These are phyloP conservation scores for Trichoderma virens DNA, from an alignment of 495 filamentous ascomycete genomes.

Conservation along the genomic window DNA sequence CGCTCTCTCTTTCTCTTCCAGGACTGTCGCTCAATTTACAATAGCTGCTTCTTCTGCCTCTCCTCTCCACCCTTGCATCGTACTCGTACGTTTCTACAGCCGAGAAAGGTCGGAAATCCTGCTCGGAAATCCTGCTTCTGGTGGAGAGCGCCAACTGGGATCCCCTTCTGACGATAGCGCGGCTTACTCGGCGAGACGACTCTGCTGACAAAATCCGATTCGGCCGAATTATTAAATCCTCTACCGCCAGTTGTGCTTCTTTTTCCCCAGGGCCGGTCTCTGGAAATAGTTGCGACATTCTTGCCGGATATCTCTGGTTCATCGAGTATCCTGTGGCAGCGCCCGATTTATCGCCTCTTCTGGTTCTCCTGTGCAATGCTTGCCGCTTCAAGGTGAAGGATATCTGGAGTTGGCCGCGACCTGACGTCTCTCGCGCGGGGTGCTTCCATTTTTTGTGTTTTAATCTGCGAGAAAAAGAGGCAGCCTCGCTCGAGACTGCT, in stretches of 20 bases:
- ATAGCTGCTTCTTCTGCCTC: not conserved
- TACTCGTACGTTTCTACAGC: not conserved
- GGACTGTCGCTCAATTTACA: not conserved
- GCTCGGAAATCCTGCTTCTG: not conserved
- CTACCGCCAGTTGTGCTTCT: not conserved
- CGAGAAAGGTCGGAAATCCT: too few relatives aligned
- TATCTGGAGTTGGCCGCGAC: not conserved
- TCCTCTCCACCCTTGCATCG: not conserved
- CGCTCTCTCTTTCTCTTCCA: not conserved
- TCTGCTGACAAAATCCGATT: conserved; percentile 4
- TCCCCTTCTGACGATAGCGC: not conserved
- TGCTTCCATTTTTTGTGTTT: not conserved
- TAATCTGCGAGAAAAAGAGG: not conserved
- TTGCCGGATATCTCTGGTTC: not conserved
- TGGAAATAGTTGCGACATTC: not conserved
- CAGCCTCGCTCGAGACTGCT: not conserved
- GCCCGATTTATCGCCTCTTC: not conserved
- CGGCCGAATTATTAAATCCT: conserved; percentile 2
- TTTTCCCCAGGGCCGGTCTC: not conserved
- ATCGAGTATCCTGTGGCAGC: not conserved
- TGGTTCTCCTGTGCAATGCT: not conserved
- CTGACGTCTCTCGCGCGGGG: not conserved
- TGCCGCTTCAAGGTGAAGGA: not conserved
- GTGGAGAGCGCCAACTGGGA: not conserved
- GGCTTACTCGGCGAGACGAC: not conserved